Evolutionary conservation across 1,284 basidiomycete species (phyloP).

Genomic region (Tilletia setariae): DNA sequence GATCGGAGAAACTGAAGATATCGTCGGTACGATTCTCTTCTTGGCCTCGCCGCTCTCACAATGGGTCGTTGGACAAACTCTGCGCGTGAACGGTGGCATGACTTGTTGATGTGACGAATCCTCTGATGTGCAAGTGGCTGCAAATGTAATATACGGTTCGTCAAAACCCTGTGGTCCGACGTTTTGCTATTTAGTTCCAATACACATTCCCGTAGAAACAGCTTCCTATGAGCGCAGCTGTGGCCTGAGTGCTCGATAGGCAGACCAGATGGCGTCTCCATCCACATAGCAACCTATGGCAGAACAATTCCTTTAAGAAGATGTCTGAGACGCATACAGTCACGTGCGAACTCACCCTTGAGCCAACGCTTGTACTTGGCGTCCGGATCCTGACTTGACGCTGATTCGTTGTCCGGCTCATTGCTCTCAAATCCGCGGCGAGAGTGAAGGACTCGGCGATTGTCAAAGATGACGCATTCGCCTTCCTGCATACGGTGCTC

Average conservation of each 20-base stretch:
- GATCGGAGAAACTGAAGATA: background rate
- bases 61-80: background rate
- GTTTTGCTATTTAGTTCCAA: too few species aligned
- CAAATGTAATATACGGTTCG: too few species aligned
- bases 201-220: too few species aligned
- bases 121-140: background rate
- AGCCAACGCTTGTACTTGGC: conserved; percentile 68
- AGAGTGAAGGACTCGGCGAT: conserved; percentile 84
- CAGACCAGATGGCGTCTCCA: conserved; percentile 70
- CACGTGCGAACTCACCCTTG: conserved; percentile 57
- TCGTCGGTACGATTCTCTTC: background rate
- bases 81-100: conserved; percentile 8
- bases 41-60: background rate
- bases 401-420: conserved; percentile 54
- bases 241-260: conserved; percentile 31
- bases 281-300: conserved; percentile 72
- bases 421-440: conserved; percentile 69
- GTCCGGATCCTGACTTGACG: conserved; percentile 14
- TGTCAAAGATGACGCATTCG: conserved; percentile 88
- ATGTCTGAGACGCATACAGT: background rate
- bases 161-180: too few species aligned
- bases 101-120: background rate
- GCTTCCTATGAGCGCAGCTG: conserved; percentile 32
- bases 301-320: background rate
- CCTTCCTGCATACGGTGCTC: conserved; percentile 74